Percentiles rank a stretch among this genome's conserved stretches.
Evolutionary conservation across 805 yeast species (phyloP).

Genomic region (Candida ascalaphidarum): DNA sequence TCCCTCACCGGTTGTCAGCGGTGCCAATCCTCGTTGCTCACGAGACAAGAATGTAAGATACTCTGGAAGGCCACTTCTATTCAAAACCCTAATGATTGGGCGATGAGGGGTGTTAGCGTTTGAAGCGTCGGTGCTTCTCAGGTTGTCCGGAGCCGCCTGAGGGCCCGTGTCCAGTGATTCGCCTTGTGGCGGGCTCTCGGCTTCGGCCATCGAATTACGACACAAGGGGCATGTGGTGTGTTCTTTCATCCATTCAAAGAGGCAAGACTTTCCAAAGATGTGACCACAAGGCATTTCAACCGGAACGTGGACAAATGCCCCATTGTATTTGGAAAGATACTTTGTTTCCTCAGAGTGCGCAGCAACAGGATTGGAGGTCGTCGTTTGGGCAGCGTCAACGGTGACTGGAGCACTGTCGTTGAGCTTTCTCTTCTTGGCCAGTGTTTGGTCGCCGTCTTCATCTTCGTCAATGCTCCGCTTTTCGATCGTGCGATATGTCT

Average conservation of each 20-base stretch:
- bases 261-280: constrained; percentile 77
- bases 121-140: too few relatives aligned
- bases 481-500: constrained; percentile 3
- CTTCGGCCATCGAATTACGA: constrained; percentile 41
- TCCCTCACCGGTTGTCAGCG: too few relatives aligned
- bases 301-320: constrained; percentile 45
- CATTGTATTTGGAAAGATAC: constrained; percentile 6
- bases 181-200: too few relatives aligned
- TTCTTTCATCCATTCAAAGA: constrained; percentile 71
- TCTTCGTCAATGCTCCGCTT: constrained; percentile 3
- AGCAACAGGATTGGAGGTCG: constrained; percentile 1
- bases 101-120: too few relatives aligned
- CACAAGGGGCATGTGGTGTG: constrained; percentile 84
- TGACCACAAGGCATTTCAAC: constrained; percentile 80
- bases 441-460: constrained; percentile 4
- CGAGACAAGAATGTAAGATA: too few relatives aligned
- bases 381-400: neutral
- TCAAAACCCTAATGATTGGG: too few relatives aligned
- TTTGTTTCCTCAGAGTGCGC: too few relatives aligned
- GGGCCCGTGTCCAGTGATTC: too few relatives aligned
- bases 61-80: too few relatives aligned
- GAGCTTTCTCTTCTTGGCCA: constrained; percentile 15
- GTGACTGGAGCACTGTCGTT: constrained; percentile 2
- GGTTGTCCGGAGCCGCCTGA: too few relatives aligned
- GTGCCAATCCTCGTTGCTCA: too few relatives aligned